A percentile compares a stretch with the other conserved stretches of the same genome.
These are phyloP conservation scores for Eimeria necatrix DNA, from an alignment of 169 alveolate genomes.

Conservation along the genomic window DNA sequence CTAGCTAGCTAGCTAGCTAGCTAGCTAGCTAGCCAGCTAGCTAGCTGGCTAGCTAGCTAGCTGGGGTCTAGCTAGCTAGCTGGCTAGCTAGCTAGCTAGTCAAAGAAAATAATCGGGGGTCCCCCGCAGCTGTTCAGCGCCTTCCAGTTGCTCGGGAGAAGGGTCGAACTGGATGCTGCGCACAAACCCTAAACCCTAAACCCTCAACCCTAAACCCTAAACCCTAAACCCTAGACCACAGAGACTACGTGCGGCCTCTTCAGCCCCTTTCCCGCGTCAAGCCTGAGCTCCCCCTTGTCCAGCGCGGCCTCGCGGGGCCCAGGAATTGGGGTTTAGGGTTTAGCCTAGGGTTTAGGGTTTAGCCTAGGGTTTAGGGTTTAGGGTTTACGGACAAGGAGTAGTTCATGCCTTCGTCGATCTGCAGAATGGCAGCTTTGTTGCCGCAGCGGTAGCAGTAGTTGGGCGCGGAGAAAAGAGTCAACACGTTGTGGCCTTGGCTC, in stretches of 20 bases:
- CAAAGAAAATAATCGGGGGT: slow-evolving; percentile 79
- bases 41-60: too few relatives aligned
- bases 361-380: too few relatives aligned
- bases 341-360: background rate
- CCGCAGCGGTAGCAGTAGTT: slow-evolving; percentile 99
- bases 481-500: slow-evolving; percentile 96
- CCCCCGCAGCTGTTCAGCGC: background rate
- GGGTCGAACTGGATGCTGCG: slow-evolving; percentile 78
- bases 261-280: background rate
- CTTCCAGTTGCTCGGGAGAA: slow-evolving; percentile 24
- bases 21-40: too few relatives aligned
- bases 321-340: background rate
- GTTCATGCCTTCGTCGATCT: slow-evolving; percentile 95
- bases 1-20: too few relatives aligned
- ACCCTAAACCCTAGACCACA: background rate
- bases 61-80: too few relatives aligned
- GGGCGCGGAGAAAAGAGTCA: slow-evolving; percentile 99
- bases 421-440: slow-evolving; percentile 98
- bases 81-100: too few relatives aligned
- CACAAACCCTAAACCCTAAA: background rate
- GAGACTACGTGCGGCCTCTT: background rate
- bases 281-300: background rate
- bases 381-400: slow-evolving; percentile 75
- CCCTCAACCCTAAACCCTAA: too few relatives aligned
- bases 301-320: too few relatives aligned